These are phyloP conservation scores for Escovopsis sp. DNA, from an alignment of 2,329 filamentous ascomycete species.

Conservation along the genomic window DNA sequence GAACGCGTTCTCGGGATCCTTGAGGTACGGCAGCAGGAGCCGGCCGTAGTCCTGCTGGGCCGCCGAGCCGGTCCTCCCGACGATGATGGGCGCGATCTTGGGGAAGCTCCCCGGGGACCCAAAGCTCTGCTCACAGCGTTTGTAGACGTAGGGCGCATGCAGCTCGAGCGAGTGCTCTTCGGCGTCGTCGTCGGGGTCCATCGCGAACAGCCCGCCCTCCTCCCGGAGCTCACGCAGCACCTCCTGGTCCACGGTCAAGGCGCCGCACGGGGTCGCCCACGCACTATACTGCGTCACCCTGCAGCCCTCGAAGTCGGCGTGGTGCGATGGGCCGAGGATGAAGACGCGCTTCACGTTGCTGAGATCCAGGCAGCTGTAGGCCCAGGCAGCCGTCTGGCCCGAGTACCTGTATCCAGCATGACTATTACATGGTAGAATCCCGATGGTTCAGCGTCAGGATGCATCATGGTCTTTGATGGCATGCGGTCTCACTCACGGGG, in stretches of 20 bases:
- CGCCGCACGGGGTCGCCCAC: conserved; percentile 63
- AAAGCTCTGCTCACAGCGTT: conserved; percentile 44
- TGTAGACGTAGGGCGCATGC: conserved; percentile 89
- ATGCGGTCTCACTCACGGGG: conserved; percentile 53
- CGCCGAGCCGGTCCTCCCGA: conserved; percentile 53
- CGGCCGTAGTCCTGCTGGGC: conserved; percentile 56
- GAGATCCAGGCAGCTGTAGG: conserved; percentile 79
- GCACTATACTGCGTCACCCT: conserved; percentile 58
- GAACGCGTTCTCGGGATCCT: conserved; percentile 63
- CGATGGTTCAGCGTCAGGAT: no score
- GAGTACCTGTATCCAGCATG: conserved; percentile 93
- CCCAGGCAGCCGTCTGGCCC: conserved; percentile 82
- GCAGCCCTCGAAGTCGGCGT: conserved; percentile 46
- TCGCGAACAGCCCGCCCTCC: conserved; percentile 27
- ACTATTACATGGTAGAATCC: conserved; percentile 28
- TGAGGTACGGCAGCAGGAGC: conserved; percentile 64
- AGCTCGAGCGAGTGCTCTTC: conserved; percentile 91
- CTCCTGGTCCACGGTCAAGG: conserved; percentile 48
- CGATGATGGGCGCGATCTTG: conserved; percentile 67
- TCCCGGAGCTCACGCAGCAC: conserved; percentile 35
- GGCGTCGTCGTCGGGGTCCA: conserved; percentile 54
- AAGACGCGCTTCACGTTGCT: conserved; percentile 76
- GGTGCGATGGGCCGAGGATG: conserved; percentile 83
- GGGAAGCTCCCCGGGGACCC: conserved; percentile 44
- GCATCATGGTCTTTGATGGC: not conserved